Conservation (phyloP, 164 flowering plant species). For the Platanus orientalis region DNA sequence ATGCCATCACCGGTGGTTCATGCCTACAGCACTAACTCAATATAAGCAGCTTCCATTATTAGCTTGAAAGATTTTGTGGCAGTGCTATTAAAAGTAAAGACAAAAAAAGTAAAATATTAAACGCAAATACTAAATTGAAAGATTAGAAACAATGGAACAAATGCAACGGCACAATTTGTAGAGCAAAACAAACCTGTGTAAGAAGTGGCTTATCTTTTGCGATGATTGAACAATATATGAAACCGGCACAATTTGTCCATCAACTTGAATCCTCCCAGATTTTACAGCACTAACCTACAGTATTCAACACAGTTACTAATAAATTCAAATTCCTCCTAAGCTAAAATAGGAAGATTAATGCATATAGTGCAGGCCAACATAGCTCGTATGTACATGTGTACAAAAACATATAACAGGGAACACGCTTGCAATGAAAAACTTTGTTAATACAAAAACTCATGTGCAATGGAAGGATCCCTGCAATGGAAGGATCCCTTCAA, state of each 20-base stretch:
- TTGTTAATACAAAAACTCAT: too few relatives aligned
- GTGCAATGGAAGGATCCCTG: too few relatives aligned
- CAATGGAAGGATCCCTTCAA: too few relatives aligned
- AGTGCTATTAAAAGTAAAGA: too few relatives aligned
- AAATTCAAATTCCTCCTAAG: background rate
- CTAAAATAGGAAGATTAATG: background rate
- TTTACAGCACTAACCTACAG: slow-evolving; percentile 72
- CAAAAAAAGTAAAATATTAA: background rate
- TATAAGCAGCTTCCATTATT: background rate
- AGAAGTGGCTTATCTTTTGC: slow-evolving; percentile 84
- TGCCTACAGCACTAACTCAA: slow-evolving; percentile 48
- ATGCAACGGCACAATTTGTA: background rate
- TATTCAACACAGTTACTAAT: background rate
- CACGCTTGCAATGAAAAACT: too few relatives aligned
- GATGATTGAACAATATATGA: slow-evolving; percentile 66
- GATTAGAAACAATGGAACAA: background rate
- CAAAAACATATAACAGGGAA: background rate
- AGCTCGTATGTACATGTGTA: background rate
- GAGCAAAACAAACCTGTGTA: slow-evolving; percentile 62
- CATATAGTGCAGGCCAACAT: background rate
- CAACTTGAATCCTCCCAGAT: slow-evolving; percentile 86
- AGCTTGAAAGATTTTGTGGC: too few relatives aligned
- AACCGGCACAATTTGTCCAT: slow-evolving; percentile 68
- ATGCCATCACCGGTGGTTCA: slow-evolving; percentile 92
- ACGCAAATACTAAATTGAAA: background rate